These are phyloP conservation scores for Ustilaginoidea virens DNA, from an alignment of 2,329 filamentous ascomycete species.

Conservation along the genomic window DNA sequence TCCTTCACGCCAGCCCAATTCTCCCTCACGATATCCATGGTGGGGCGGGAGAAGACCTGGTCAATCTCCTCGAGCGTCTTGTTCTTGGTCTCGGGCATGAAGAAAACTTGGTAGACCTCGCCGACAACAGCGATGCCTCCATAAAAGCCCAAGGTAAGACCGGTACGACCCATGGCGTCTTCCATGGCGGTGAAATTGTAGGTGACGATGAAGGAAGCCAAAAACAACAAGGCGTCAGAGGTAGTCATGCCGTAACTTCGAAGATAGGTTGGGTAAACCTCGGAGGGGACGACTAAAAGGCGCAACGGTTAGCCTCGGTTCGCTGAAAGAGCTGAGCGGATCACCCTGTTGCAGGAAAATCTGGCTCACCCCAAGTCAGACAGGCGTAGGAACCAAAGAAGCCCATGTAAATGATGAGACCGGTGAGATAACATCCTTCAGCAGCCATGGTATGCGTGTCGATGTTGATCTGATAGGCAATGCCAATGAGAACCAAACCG, in stretches of 20 bases:
- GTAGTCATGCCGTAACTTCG: conserved; percentile 61
- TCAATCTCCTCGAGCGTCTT: conserved; percentile 57
- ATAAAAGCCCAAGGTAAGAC: conserved; percentile 55
- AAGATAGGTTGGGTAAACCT: conserved; percentile 59
- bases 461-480: conserved; percentile 41
- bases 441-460: conserved; percentile 28
- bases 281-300: conserved; percentile 39
- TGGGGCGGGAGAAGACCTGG: conserved; percentile 47
- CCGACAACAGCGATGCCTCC: conserved; percentile 57
- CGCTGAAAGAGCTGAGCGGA: too few relatives aligned
- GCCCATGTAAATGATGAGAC: conserved; percentile 52
- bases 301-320: background rate
- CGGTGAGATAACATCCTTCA: conserved; percentile 48
- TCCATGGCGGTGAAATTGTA: conserved; percentile 64
- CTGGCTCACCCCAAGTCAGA: conserved; percentile 39
- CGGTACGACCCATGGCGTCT: conserved; percentile 47
- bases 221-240: conserved; percentile 51
- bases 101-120: conserved; percentile 57
- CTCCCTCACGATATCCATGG: conserved; percentile 43
- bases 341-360: too few relatives aligned
- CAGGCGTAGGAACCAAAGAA: conserved; percentile 54
- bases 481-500: conserved; percentile 50
- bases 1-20: conserved; percentile 28
- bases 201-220: conserved; percentile 57
- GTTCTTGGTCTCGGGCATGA: conserved; percentile 65